Conservation (phyloP, 495 filamentous ascomycete genomes). For the Clavariopsis aquatica region DNA sequence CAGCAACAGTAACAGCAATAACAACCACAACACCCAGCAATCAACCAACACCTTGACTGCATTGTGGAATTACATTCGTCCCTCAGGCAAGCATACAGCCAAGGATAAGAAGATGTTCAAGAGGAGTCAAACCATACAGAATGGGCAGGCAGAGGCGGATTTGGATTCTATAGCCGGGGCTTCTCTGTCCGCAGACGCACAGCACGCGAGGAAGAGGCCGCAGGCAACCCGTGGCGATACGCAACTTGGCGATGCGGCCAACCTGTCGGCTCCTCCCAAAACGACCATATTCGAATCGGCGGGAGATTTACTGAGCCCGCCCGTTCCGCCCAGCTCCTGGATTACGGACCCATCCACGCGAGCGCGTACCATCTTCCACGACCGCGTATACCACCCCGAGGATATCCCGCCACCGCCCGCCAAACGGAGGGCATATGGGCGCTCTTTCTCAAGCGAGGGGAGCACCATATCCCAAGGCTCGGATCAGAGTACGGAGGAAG, state of each 20-base stretch:
- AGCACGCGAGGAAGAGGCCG: slow-evolving; percentile 35
- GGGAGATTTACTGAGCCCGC: slow-evolving; percentile 86
- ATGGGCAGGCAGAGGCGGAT: slow-evolving; percentile 2
- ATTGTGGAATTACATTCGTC: slow-evolving; percentile 45
- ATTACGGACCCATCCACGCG: slow-evolving; percentile 78
- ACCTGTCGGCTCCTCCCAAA: slow-evolving; percentile 71
- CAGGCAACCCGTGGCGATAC: slow-evolving; percentile 50
- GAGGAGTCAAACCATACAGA: slow-evolving; percentile 42
- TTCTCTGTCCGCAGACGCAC: slow-evolving; percentile 18
- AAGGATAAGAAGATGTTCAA: slow-evolving; percentile 44
- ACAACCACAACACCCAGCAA: slow-evolving; percentile 4
- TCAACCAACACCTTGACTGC: slow-evolving; percentile 36
- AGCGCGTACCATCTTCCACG: slow-evolving; percentile 94
- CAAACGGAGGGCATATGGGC: slow-evolving; percentile 53
- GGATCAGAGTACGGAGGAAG: slow-evolving; percentile 39
- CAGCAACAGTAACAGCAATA: no score
- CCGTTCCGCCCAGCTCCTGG: slow-evolving; percentile 75
- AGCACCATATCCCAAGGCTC: slow-evolving; percentile 23
- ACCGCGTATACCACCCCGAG: slow-evolving; percentile 87
- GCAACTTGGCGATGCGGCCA: slow-evolving; percentile 48
- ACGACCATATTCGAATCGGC: slow-evolving; percentile 95
- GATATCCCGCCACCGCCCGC: slow-evolving; percentile 82
- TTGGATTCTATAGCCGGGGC: slow-evolving; percentile 26
- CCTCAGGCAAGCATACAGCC: slow-evolving; percentile 36
- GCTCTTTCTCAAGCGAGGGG: slow-evolving; percentile 49